Percentiles rank a stretch among this genome's conserved stretches.
These are phyloP conservation scores for Micractinium sp. DNA, from an alignment of 139 green algal species.

Conservation along the genomic window DNA sequence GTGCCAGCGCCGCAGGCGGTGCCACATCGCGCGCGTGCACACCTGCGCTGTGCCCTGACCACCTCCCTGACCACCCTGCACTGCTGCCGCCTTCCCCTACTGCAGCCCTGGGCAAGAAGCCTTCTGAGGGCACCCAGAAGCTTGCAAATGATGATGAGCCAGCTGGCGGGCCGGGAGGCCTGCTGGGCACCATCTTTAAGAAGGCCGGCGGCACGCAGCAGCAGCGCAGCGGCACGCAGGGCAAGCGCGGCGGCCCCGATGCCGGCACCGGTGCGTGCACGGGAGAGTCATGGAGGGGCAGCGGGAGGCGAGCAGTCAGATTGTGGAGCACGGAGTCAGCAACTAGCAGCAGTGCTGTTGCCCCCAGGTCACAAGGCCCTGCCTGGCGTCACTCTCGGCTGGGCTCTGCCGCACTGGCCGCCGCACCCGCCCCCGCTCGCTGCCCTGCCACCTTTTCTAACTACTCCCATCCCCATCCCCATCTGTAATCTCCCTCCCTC, in stretches of 20 bases:
- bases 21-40: background rate
- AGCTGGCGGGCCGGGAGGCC: background rate
- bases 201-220: background rate
- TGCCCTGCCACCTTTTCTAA: background rate
- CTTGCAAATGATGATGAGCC: background rate
- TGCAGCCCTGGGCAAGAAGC: background rate
- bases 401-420: background rate
- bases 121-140: background rate
- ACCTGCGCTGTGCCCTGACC: background rate
- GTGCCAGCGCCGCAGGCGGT: too few relatives aligned
- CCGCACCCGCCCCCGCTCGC: background rate
- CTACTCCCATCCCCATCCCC: too few relatives aligned
- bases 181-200: conserved; percentile 19
- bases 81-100: background rate
- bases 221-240: conserved; percentile 16
- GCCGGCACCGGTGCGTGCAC: background rate
- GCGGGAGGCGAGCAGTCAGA: background rate
- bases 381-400: too few relatives aligned
- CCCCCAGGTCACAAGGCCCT: too few relatives aligned
- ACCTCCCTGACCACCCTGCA: background rate
- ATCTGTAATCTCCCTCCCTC: too few relatives aligned
- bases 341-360: too few relatives aligned
- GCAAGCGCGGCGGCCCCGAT: conserved; percentile 8
- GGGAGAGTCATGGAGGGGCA: background rate
- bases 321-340: too few relatives aligned